Percentiles rank a stretch among this genome's conserved stretches.
Evolutionary conservation across 2,329 filamentous ascomycete species (phyloP).

Genomic region (Plenodomus biglobosus): DNA sequence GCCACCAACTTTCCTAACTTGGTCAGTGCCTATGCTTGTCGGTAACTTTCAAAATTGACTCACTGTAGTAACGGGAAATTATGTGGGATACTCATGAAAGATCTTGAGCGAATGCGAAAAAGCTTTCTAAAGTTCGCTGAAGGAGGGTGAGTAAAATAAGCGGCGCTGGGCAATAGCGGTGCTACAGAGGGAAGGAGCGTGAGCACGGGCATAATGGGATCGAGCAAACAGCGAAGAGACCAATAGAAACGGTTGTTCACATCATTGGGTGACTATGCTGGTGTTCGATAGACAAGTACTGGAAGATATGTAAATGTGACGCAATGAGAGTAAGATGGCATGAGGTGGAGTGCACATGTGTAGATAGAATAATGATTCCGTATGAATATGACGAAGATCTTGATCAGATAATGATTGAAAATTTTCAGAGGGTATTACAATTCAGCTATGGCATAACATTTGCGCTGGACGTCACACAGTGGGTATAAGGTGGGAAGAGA

Average conservation of each 20-base stretch:
- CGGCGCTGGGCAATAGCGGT: neutral
- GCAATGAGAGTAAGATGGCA: neutral
- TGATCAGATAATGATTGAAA: no score
- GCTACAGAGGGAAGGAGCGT: neutral
- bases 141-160: neutral
- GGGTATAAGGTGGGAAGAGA: neutral
- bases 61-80: no score
- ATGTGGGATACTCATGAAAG: no score
- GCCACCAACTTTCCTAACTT: neutral
- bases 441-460: neutral
- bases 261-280: neutral
- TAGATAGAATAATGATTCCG: no score
- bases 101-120: neutral
- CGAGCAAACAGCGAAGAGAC: constrained; percentile 1
- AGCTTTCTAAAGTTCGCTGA: neutral
- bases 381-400: no score
- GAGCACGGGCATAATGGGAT: neutral
- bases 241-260: neutral
- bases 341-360: no score
- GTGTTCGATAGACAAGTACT: neutral
- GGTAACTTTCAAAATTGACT: neutral
- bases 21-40: neutral
- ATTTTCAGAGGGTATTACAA: neutral
- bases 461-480: neutral
- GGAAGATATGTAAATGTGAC: no score